phyloP scores from a whole-genome alignment of 805 yeast genomes.

The Saturnispora ahearnii region DNA sequence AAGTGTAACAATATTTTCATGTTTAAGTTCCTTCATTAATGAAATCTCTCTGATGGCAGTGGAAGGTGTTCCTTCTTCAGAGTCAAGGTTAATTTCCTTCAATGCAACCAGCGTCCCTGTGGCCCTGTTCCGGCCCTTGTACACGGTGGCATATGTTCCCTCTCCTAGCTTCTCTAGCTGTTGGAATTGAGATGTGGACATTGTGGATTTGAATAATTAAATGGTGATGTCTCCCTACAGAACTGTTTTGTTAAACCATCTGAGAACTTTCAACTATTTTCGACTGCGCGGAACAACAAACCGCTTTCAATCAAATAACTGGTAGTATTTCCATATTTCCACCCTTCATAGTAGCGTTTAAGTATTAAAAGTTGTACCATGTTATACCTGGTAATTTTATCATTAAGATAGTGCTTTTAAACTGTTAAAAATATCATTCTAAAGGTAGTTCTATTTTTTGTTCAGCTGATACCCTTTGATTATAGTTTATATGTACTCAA shows the following conservation, averaged over 20 bases:
- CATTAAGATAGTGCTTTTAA: too few species aligned
- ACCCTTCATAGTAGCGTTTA: too few species aligned
- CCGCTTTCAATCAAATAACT: too few species aligned
- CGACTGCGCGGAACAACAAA: neutral
- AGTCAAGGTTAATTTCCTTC: conserved; percentile 88
- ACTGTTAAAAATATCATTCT: too few species aligned
- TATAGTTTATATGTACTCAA: too few species aligned
- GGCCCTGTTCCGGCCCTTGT: conserved; percentile 80
- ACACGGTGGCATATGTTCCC: conserved; percentile 98
- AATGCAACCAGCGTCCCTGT: conserved; percentile 88
- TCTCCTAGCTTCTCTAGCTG: conserved; percentile 80
- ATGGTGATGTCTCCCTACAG: neutral
- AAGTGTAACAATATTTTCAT: conserved; percentile 83
- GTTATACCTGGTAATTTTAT: too few species aligned
- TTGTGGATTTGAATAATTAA: neutral
- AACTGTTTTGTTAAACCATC: neutral
- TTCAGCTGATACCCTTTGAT: too few species aligned
- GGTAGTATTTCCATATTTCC: too few species aligned
- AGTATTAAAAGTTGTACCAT: too few species aligned
- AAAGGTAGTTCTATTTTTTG: too few species aligned
- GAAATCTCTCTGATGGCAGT: conserved; percentile 97
- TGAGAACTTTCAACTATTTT: neutral
- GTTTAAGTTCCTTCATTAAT: conserved; percentile 86
- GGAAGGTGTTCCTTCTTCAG: conserved; percentile 97
- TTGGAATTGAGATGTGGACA: conserved; percentile 33